Base-by-base conservation (phyloP, 2,329 filamentous ascomycete species). In the Botrytis fragariae region DNA sequence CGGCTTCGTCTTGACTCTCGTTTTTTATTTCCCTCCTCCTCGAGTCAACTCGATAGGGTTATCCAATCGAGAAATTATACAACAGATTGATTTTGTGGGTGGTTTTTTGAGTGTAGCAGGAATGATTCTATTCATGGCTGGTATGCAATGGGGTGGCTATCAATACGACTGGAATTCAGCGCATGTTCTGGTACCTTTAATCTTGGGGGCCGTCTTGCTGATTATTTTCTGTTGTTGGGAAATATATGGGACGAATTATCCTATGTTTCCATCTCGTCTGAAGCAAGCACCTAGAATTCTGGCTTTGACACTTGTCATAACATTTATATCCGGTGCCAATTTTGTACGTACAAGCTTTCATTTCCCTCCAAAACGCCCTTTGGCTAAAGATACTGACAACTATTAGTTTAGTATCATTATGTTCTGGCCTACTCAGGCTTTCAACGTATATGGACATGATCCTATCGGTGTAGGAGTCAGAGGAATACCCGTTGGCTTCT, bases 391-490 rank as follows among this genome's bases (percentile, higher is more conserved):
- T n/a, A 35, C 64, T 67, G n/a, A 67, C 64, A 32, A 35, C 0
- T 12, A 10, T n/a, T 67, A 54, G 64, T 79, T 80, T 71, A 76
- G 75, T 16, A 75, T 79, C 22, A 79, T 87, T 57, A 83, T 87
- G 79, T 89, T 91, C 79, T 91, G 89, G 89, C 76, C 77, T 1
- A 89, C 88, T 0, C 87, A 91, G 79, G 86, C 87, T 1, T 90
- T 88, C 82, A 91, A 90, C 76, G 86, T 91, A 20, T 91, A 91
- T 78, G 88, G 88, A 12, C 88, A 91, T 76, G 87, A 91, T 75
- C 89, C 90, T 0, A 80, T 90, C 29, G 85, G 84, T 35, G 86
- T 92, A 71, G 91, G 91, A n/a, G 82, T 92, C 73, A 86, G 90
- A 73, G 88, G 88, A 59, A 81, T 93, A 9, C 90, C 90, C 1